Evolutionary conservation across 306 rosid genomes (phyloP), one percentile per base, ranked within the genome.

Genomic region (Citrullus colocynthis): DNA sequence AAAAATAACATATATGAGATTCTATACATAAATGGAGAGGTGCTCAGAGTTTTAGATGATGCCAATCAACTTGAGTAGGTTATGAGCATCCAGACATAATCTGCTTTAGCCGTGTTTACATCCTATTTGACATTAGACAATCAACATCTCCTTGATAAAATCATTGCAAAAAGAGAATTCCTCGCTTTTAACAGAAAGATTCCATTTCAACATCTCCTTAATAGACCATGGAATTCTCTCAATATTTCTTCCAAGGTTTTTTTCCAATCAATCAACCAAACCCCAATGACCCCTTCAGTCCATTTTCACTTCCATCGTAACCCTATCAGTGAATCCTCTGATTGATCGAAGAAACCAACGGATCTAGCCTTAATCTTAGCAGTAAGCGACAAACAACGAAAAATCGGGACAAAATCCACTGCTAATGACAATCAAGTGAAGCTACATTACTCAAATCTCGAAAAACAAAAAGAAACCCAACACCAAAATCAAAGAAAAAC

Each of bases 311-410:
- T 24, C 37, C 37, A 70, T 45, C 12, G 9, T 20, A 71, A 71
- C 76, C 76, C 76, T 44, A 28, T 13, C 21, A 5, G 58, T 32
- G 12, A 48, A 45, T 14, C 76, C 58, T 45, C 21, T 45, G 9
- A 17, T 75, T 54, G 10, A 4, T 34, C 18, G 34, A 20, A 56
- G n/a, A 75, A 55, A 18, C 77, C 32, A 73, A 62, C 86, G 84
- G 92, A 86, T 90, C 91, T 83, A 84, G 76, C 73, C 81, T 41
- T 75, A 78, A 17, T 81, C 81, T 54, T 42, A 42, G 36, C 9
- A 78, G 65, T 15, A 66, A 28, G 20, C 6, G 32, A 62, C 4
- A 51, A 61, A 39, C 77, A 42, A 73, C 24, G 74, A 49, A 82
- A 73, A 16, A 89, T 55, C 44, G 78, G 74, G 42, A 86, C 18